These are phyloP conservation scores for Giardia duodenalis DNA, from an alignment of 208 protist species.

Conservation along the genomic window DNA sequence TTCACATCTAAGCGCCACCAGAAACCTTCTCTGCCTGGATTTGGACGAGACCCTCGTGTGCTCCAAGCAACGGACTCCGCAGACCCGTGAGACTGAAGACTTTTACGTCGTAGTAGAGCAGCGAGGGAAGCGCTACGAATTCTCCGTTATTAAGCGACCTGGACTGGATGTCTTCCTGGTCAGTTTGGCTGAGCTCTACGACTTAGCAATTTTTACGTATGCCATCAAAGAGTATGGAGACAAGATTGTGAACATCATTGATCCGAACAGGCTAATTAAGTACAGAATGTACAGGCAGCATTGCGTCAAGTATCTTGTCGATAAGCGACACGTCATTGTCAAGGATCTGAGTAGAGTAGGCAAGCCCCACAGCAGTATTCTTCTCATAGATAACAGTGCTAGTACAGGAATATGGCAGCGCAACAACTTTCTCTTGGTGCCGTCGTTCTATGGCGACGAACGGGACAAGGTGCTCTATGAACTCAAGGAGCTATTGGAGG, in stretches of 20 bases:
- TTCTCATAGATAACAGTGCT: constrained; percentile 19
- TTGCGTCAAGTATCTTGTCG: background rate
- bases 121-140: background rate
- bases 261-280: background rate
- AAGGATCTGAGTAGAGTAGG: constrained; percentile 22
- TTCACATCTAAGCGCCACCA: background rate
- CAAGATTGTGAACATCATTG: constrained; percentile 18
- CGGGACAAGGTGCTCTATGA: background rate
- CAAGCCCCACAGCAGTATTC: background rate
- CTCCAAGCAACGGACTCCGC: background rate
- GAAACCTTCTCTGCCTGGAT: constrained; percentile 14
- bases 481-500: background rate
- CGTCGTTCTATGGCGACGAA: constrained; percentile 3
- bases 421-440: constrained; percentile 1
- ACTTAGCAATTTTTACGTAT: constrained; percentile 22
- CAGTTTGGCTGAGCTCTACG: background rate
- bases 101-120: background rate
- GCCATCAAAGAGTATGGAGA: constrained; percentile 18
- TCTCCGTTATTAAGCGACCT: background rate
- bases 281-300: background rate
- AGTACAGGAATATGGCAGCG: background rate
- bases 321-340: background rate
- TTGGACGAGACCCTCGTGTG: constrained; percentile 13
- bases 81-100: background rate
- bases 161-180: background rate